Base-by-base conservation (phyloP, 768 basidiomycete species). In the Trametes punicea region DNA sequence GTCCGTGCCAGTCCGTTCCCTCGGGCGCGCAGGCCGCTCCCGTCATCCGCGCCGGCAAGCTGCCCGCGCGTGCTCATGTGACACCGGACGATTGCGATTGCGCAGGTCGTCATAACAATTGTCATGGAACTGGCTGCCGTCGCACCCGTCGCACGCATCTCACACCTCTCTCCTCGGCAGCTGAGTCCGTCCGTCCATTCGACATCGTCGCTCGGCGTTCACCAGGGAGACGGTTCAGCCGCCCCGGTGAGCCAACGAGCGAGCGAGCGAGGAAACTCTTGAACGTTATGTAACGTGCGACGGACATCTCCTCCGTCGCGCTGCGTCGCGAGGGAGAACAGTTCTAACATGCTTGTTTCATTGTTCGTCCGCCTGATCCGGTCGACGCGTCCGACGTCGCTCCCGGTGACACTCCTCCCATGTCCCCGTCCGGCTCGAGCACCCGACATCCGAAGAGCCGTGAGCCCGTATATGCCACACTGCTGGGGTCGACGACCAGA, bases 21-120 rank as follows among this genome's bases (percentile, higher is more conserved):
- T 25, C 46, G n/a, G 46, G 46, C 9, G 46, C 46, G 41, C 41
- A 10, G 41, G 10, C 41, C 25, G 13, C 34, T 15, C 34, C 46
- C 23, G 26, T 29, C 46, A 18, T 27, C 18, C 29, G 46, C 45
- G 45, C 30, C 47, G 47, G 33, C 47, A 49, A 23, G 47, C 31
- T 36, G 47, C 20, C 34, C 47, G 36, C 54, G 54, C 11, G 18
- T 38, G 55, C 21, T 18, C 46, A 45, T 47, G 46, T 42, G 38
- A 49, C 51, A 6, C 38, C 36, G 27, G 6, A 44, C 42, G 42
- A 11, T 15, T 9, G 42, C 10, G 42, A n/a, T n/a, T n/a, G n/a
- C n/a, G n/a, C n/a, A 44, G 33, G 58, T 59, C 58, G 58, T 40
- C 58, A 59, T 59, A 59, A 55, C 58, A 54, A 59, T 59, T 49